Evolutionary conservation across 768 basidiomycete species (phyloP).

Genomic region (Xerocomellus amylosporus): DNA sequence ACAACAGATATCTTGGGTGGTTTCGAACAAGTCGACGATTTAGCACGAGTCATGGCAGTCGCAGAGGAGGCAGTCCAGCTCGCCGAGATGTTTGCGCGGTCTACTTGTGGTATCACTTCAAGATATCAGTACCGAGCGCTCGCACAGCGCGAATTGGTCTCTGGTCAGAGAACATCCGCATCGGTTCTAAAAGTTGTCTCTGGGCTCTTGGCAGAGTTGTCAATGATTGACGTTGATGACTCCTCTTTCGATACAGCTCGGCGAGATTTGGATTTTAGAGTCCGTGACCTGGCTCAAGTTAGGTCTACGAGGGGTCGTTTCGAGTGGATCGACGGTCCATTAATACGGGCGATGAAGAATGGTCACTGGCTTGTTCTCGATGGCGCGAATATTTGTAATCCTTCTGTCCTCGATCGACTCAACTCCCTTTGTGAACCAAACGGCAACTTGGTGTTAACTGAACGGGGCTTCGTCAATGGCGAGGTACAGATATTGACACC

Average conservation of each 20-base stretch:
- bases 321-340: slow-evolving; percentile 94
- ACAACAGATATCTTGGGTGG: slow-evolving; percentile 92
- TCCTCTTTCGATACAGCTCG: slow-evolving; percentile 10
- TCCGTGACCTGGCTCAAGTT: slow-evolving; percentile 23
- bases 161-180: slow-evolving; percentile 13
- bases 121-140: slow-evolving; percentile 13
- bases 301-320: slow-evolving; percentile 54
- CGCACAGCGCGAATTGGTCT: slow-evolving; percentile 18
- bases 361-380: slow-evolving; percentile 92
- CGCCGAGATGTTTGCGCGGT: slow-evolving; percentile 40
- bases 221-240: slow-evolving; percentile 8
- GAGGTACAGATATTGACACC: slow-evolving; percentile 71
- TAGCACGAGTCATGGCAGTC: slow-evolving; percentile 36
- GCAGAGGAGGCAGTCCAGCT: slow-evolving; percentile 41
- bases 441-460: slow-evolving; percentile 81
- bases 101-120: slow-evolving; percentile 21
- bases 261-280: slow-evolving; percentile 16
- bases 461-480: slow-evolving; percentile 82
- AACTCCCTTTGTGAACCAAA: slow-evolving; percentile 93
- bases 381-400: slow-evolving; percentile 90
- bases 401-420: slow-evolving; percentile 93
- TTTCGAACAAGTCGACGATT: slow-evolving; percentile 84
- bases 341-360: slow-evolving; percentile 78
- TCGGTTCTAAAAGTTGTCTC: slow-evolving; percentile 26
- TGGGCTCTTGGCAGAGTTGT: slow-evolving; percentile 31